Evolutionary conservation across 768 basidiomycete genomes (phyloP).

Genomic region (Rhodotorula toruloides): DNA sequence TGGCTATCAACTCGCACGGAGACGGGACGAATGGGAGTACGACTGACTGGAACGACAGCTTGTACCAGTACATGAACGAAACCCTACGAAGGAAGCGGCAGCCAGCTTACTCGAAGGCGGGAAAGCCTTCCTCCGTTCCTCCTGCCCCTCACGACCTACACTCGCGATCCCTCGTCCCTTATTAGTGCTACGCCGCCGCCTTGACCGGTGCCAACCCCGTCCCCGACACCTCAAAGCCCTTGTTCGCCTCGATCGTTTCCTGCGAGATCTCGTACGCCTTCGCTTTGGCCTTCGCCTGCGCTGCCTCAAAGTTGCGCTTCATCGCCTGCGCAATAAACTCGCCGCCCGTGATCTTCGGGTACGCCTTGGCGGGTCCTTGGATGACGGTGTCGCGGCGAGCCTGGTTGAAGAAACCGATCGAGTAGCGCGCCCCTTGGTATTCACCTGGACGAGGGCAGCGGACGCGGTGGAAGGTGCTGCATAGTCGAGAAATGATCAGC

Average conservation of each 20-base stretch:
- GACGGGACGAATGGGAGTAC: no score
- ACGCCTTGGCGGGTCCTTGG: conserved; percentile 42
- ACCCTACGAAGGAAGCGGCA: no score
- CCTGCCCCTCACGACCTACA: no score
- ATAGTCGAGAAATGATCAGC: not conserved
- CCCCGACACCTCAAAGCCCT: conserved; percentile 16
- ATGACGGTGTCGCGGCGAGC: conserved; percentile 40
- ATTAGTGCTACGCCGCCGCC: not conserved
- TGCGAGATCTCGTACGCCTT: conserved; percentile 15
- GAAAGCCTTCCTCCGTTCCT: no score
- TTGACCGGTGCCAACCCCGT: conserved; percentile 13
- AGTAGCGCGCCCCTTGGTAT: conserved; percentile 38
- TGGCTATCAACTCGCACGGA: no score
- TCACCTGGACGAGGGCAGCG: conserved; percentile 32
- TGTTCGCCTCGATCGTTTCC: conserved; percentile 18
- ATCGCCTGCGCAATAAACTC: conserved; percentile 44
- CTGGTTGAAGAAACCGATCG: conserved; percentile 45
- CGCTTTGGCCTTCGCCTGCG: conserved; percentile 5
- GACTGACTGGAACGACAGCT: no score
- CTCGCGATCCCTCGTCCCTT: no score
- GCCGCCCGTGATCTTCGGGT: conserved; percentile 41
- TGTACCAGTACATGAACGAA: no score
- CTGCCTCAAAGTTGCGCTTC: conserved; percentile 34
- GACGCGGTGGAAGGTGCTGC: conserved; percentile 44
- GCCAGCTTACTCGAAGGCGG: no score